These are phyloP conservation scores for Xylaria arbuscula DNA, from an alignment of 2,329 filamentous ascomycete species.

Conservation along the genomic window DNA sequence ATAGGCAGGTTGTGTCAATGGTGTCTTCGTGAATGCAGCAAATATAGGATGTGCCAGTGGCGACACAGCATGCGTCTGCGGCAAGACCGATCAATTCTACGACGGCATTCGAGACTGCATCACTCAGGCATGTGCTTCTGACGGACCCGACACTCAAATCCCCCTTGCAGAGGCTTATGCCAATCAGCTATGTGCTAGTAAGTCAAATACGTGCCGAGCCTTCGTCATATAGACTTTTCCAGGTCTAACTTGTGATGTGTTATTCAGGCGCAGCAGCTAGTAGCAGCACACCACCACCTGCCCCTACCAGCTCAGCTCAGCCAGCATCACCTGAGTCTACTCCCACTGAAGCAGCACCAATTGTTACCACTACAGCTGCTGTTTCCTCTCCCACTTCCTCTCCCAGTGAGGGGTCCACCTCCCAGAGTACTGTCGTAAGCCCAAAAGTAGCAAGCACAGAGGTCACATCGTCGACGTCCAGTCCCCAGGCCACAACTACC, in stretches of 20 bases:
- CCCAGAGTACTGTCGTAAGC: conserved; percentile 20
- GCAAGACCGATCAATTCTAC: conserved; percentile 45
- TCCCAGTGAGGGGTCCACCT: conserved; percentile 18
- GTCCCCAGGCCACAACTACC: conserved; percentile 8
- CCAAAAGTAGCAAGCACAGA: neutral
- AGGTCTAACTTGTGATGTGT: conserved; percentile 13
- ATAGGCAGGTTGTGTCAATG: conserved; percentile 47
- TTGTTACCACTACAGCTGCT: conserved; percentile 27
- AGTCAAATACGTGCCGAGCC: conserved; percentile 22
- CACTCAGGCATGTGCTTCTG: conserved; percentile 46
- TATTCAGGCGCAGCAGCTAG: conserved; percentile 37
- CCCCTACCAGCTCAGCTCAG: conserved; percentile 16
- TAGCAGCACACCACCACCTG: neutral
- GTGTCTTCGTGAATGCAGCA: conserved; percentile 41
- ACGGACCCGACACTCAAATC: conserved; percentile 46
- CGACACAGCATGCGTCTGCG: conserved; percentile 56
- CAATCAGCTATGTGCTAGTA: conserved; percentile 48
- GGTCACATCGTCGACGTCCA: conserved; percentile 3
- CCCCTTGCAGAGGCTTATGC: conserved; percentile 45
- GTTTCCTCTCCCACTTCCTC: conserved; percentile 24
- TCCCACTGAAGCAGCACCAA: conserved; percentile 30
- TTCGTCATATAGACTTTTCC: neutral
- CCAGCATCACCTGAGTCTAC: conserved; percentile 21
- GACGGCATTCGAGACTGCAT: conserved; percentile 57
- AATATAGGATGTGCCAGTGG: conserved; percentile 45